A percentile compares a stretch with the other conserved stretches of the same genome.
Evolutionary conservation across 2,329 filamentous ascomycete species (phyloP).

Genomic region (Bisporella sp.): DNA sequence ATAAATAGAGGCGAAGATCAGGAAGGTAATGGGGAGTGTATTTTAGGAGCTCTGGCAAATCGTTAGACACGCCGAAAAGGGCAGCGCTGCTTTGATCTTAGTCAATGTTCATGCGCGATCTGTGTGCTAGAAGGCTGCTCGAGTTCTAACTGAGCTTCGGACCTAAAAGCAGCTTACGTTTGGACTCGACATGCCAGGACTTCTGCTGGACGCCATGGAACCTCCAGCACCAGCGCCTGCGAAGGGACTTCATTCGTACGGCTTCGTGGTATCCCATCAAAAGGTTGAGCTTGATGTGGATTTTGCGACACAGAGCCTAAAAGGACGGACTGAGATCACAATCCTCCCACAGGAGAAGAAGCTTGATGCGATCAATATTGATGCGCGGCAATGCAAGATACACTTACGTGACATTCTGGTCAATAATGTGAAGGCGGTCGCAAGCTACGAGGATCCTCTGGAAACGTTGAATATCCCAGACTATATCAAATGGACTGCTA

Average conservation of each 20-base stretch:
- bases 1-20: no score
- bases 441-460: slow-evolving; percentile 54
- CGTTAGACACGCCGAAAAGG: no score
- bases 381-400: slow-evolving; percentile 56
- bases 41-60: no score
- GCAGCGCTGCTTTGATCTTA: no score
- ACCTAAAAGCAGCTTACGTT: no score
- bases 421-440: slow-evolving; percentile 28
- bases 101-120: no score
- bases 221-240: slow-evolving; percentile 4
- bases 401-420: slow-evolving; percentile 47
- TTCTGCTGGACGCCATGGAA: slow-evolving; percentile 18
- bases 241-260: slow-evolving; percentile 16
- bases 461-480: slow-evolving; percentile 53
- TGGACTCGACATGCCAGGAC: slow-evolving; percentile 17
- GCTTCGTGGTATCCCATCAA: slow-evolving; percentile 64
- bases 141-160: no score
- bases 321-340: slow-evolving; percentile 74
- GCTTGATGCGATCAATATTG: slow-evolving; percentile 50
- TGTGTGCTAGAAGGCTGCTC: no score
- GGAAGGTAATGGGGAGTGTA: no score
- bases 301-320: slow-evolving; percentile 67
- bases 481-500: slow-evolving; percentile 54
- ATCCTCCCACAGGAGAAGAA: slow-evolving; percentile 52
- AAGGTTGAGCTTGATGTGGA: slow-evolving; percentile 86